Evolutionary conservation across 371 early-diverging fungal genomes (phyloP).

Genomic region (Globomyces sp.): DNA sequence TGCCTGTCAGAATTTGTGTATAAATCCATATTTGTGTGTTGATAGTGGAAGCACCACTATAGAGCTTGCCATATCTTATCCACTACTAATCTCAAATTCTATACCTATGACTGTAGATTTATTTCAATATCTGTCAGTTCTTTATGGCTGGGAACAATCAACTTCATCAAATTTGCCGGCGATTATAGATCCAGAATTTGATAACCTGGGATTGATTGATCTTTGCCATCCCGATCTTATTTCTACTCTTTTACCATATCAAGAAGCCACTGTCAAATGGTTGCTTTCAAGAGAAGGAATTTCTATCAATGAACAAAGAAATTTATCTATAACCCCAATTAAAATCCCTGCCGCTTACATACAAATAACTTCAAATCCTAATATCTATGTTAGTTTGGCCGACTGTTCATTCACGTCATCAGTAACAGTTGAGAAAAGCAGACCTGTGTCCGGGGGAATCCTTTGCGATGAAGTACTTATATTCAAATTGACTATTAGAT

Average conservation of each 20-base stretch:
- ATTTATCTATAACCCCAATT: background rate
- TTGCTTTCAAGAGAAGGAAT: conserved; percentile 36
- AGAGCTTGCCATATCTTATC: background rate
- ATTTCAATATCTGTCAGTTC: background rate
- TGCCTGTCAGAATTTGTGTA: too few species aligned
- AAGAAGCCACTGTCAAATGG: conserved; percentile 33
- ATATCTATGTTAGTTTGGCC: too few species aligned
- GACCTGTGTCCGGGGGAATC: conserved; percentile 25
- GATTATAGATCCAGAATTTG: too few species aligned
- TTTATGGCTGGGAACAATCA: background rate
- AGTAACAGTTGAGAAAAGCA: background rate
- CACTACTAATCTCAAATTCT: background rate
- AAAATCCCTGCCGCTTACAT: background rate
- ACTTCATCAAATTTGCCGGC: too few species aligned
- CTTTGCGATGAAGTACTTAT: conserved; percentile 51
- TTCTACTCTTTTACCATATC: conserved; percentile 31
- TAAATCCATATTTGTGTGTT: too few species aligned
- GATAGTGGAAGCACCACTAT: too few species aligned
- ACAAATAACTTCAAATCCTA: background rate
- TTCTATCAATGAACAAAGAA: background rate
- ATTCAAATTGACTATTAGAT: conserved; percentile 26
- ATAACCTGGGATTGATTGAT: too few species aligned
- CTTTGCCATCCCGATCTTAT: background rate
- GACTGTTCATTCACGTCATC: background rate
- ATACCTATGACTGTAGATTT: background rate